Evolutionary conservation across 495 filamentous ascomycete species (phyloP), one percentile per base, ranked within the genome.

Genomic region (Pyrenula aspistea): DNA sequence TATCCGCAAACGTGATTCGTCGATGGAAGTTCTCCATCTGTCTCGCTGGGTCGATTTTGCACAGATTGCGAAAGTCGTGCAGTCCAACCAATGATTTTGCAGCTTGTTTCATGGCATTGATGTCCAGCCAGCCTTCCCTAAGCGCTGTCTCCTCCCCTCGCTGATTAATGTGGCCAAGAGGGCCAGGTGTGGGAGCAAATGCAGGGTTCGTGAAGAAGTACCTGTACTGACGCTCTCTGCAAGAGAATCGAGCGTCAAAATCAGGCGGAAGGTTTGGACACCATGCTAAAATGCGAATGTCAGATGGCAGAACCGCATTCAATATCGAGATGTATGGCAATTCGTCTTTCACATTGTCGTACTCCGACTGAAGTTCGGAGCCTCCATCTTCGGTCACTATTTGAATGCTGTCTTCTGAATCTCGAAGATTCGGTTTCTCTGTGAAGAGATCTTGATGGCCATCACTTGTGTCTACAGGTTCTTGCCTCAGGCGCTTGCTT

Each of bases 161-260:
- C 15, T 61, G 63, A 42, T 67, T 62, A 24, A 58, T 60, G 42
- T 75, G 66, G 21, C 71, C 74, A 53, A 66, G 51, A 24, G 65
- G 47, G 25, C 70, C 68, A 20, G 71, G 63, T 20, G 77, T 73
- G 0, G 91, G 89, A 23, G 81, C 63, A 61, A 89, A 94, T 1
- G 86, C 86, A 0, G 93, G 94, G 62, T 96, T 86, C 10, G 92
- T 97, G 76, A 98, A 98, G 78, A 95, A 96, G 71, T 97, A 98
- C 48, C 84, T 80, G 69, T 98, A 98, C 56, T 83, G 83, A 51
- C 93, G 80, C 67, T 95, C 89, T 52, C 84, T 78, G 72, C 93
- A 98, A 54, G 84, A 88, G 73, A 96, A 95, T n/a, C 94, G 83
- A 12, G 93, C 92, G 54, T 88, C 88, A 69, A 98, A 98, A 55